Conservation (phyloP, 495 filamentous ascomycete species). For the Neurospora sp. region DNA sequence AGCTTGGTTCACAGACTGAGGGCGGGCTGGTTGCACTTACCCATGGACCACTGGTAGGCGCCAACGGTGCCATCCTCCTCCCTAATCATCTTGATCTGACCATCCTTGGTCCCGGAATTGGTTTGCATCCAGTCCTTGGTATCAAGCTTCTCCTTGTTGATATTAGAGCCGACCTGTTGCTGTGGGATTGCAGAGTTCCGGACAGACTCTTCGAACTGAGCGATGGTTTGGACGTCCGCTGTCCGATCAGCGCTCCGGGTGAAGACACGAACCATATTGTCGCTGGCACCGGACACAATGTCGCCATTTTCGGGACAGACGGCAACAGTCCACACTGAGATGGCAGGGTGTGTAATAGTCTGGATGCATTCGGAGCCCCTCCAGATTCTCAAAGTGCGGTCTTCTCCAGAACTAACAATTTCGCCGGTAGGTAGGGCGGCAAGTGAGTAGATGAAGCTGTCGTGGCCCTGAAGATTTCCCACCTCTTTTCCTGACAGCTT, state of each 20-base stretch:
- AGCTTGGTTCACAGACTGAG: not conserved
- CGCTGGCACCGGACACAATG: slow-evolving; percentile 86
- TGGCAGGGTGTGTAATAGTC: slow-evolving; percentile 94
- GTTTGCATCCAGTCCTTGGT: slow-evolving; percentile 73
- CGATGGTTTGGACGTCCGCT: slow-evolving; percentile 46
- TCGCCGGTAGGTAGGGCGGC: slow-evolving; percentile 70
- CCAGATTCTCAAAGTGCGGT: slow-evolving; percentile 88
- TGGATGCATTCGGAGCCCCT: slow-evolving; percentile 72
- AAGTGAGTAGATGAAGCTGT: slow-evolving; percentile 91
- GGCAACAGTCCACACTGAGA: slow-evolving; percentile 90
- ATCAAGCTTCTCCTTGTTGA: slow-evolving; percentile 85
- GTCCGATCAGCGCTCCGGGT: slow-evolving; percentile 60
- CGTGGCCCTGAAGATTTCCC: slow-evolving; percentile 72
- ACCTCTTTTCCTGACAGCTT: slow-evolving; percentile 64
- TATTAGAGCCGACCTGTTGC: slow-evolving; percentile 55
- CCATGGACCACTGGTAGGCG: slow-evolving; percentile 68
- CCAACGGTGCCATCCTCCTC: slow-evolving; percentile 71
- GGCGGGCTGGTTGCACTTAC: slow-evolving; percentile 14
- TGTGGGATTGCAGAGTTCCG: slow-evolving; percentile 76
- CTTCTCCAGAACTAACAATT: slow-evolving; percentile 84
- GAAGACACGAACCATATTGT: slow-evolving; percentile 79
- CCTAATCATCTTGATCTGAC: slow-evolving; percentile 83
- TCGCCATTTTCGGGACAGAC: slow-evolving; percentile 74
- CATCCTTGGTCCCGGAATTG: slow-evolving; percentile 81
- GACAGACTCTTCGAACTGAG: slow-evolving; percentile 70